These are phyloP conservation scores for Ceratocystis cacaofunesta DNA, from an alignment of 2,329 filamentous ascomycete genomes.

Conservation along the genomic window DNA sequence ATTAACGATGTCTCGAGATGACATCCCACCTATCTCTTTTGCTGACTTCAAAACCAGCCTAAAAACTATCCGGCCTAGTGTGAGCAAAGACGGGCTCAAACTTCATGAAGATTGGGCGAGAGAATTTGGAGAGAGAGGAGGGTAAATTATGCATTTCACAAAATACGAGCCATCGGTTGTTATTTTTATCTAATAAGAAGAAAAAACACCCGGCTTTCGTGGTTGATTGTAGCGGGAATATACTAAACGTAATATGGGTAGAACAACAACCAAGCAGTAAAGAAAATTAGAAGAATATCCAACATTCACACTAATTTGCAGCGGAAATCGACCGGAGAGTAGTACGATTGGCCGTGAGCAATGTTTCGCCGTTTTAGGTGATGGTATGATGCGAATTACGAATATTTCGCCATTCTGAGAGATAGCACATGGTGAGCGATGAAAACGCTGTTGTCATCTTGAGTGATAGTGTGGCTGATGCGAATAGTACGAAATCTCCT, in stretches of 20 bases:
- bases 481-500: not conserved
- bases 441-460: not conserved
- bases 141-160: slow-evolving; percentile 31
- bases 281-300: no score
- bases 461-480: not conserved
- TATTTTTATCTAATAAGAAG: not conserved
- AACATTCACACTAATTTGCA: no score
- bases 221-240: no score
- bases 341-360: no score
- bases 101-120: slow-evolving; percentile 89
- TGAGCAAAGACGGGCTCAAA: slow-evolving; percentile 69
- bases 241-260: no score
- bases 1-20: slow-evolving; percentile 81
- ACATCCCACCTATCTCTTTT: slow-evolving; percentile 76
- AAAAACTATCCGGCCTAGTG: slow-evolving; percentile 72
- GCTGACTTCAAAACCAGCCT: slow-evolving; percentile 75
- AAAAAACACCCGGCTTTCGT: no score
- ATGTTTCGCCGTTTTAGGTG: no score
- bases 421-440: no score
- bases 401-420: no score
- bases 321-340: no score
- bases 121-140: slow-evolving; percentile 84
- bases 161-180: not conserved
- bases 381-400: no score
- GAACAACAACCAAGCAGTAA: no score